These are phyloP conservation scores for Clausena lansium DNA, from an alignment of 345 rosid genomes.

Conservation along the genomic window DNA sequence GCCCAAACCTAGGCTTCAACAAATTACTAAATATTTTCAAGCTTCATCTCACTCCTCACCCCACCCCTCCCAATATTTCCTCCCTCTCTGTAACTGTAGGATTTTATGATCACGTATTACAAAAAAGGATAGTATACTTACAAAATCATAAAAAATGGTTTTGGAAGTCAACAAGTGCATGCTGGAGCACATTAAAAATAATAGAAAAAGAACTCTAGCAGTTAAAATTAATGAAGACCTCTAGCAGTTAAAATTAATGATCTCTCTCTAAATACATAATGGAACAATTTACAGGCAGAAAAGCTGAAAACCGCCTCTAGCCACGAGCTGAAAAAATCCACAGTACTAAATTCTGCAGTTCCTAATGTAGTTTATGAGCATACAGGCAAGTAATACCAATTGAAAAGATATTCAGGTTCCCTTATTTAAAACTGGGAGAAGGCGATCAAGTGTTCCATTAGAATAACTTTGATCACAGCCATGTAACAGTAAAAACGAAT, in stretches of 20 bases:
- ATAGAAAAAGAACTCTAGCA: not conserved
- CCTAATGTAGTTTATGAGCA: not conserved
- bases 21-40: too few relatives aligned
- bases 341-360: not conserved
- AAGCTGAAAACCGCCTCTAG: not conserved
- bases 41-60: too few relatives aligned
- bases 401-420: not conserved
- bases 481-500: not conserved
- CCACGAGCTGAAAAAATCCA: not conserved
- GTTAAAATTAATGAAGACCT: not conserved
- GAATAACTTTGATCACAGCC: not conserved
- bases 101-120: too few relatives aligned
- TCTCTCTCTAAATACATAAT: not conserved
- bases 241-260: not conserved
- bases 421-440: not conserved
- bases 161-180: not conserved
- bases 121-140: too few relatives aligned
- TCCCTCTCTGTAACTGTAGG: too few relatives aligned
- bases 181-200: not conserved
- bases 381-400: not conserved
- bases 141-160: too few relatives aligned
- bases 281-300: not conserved
- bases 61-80: too few relatives aligned
- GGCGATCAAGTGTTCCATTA: too few relatives aligned
- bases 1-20: too few relatives aligned